These are phyloP conservation scores for Tardiomyces depauwii DNA, from an alignment of 1,139 yeast species.

Conservation along the genomic window DNA sequence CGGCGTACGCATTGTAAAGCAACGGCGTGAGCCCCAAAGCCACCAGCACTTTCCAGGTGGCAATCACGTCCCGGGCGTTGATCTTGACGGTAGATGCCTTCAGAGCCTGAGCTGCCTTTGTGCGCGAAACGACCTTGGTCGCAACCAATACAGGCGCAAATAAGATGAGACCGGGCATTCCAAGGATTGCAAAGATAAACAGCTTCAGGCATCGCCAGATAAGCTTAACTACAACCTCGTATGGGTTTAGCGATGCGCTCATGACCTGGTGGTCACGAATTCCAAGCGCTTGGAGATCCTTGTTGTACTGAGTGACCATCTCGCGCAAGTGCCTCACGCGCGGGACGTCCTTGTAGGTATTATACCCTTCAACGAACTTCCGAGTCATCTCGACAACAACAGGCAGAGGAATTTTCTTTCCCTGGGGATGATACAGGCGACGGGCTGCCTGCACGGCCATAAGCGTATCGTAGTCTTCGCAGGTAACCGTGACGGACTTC, in stretches of 20 bases:
- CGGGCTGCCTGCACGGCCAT: conserved; percentile 92
- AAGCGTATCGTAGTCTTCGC: conserved; percentile 85
- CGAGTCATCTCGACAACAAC: conserved; percentile 84
- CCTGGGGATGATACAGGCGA: conserved; percentile 73
- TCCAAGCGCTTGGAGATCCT: conserved; percentile 52
- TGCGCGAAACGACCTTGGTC: conserved; percentile 59
- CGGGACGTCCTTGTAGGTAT: conserved; percentile 61
- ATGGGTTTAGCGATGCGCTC: conserved; percentile 41
- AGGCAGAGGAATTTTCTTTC: conserved; percentile 64
- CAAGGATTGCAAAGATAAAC: conserved; percentile 42
- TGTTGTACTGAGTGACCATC: conserved; percentile 59
- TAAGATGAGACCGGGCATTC: conserved; percentile 75
- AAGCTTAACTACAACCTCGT: conserved; percentile 36
- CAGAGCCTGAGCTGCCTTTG: conserved; percentile 68
- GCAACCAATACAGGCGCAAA: conserved; percentile 81
- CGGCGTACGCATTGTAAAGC: conserved; percentile 68
- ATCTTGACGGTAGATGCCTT: conserved; percentile 87
- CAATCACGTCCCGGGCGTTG: conserved; percentile 83
- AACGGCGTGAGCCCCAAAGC: conserved; percentile 85
- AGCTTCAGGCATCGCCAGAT: conserved; percentile 45
- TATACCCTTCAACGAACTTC: conserved; percentile 69
- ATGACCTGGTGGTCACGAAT: conserved; percentile 89
- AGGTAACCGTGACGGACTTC: conserved; percentile 81
- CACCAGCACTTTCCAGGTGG: conserved; percentile 91
- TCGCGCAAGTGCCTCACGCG: conserved; percentile 47